Evolutionary conservation across 768 basidiomycete species (phyloP), one percentile per base, ranked within the genome.

Genomic region (Pilatotrama ljubarskyi): DNA sequence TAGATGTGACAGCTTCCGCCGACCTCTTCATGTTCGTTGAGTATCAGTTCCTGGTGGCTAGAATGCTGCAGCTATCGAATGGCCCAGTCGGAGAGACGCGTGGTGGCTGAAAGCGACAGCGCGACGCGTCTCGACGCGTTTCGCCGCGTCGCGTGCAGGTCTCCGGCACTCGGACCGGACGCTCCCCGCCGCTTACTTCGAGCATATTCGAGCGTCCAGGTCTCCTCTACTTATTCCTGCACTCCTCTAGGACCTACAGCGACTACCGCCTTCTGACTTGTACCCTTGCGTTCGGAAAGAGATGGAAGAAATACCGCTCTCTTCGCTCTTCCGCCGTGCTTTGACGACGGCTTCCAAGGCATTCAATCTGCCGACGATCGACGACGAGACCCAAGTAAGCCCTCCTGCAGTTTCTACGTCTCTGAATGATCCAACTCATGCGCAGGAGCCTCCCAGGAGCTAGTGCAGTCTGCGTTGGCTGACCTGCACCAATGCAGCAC

Each of bases 401-500:
- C 0, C 6, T 10, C 6, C 2, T 36, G 26, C 13, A 29, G 14
- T 9, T 2, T 7, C 18, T 2, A 25, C 5, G 25, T 10, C 5
- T 11, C 7, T 18, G 24, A 24, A 15, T 42, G 38, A 5, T 20
- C 44, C 8, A 14, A n/a, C 40, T 50, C 13, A 40, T 40, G n/a
- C 35, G 36, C 35, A 24, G 15, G 17, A 15, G 36, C 9, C 2
- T 10, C 40, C 11, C 60, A 94, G 91, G 79, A 84, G 63, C 72
- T 90, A 54, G 71, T 92, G 25, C 76, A 78, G 41, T 77, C 80
- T 47, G 77, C 84, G 42, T 70, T 88, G 51, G 70, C 72, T 7
- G 84, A 91, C 75, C 75, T 94, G 29, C 74, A 75, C 24, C 74
- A 76, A 42, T 72, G 90, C 38, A 74, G 77, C 46, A 74, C 79